Base-by-base conservation (phyloP, 192 early-diverging fungal genomes). In the Coemansia sp. region DNA sequence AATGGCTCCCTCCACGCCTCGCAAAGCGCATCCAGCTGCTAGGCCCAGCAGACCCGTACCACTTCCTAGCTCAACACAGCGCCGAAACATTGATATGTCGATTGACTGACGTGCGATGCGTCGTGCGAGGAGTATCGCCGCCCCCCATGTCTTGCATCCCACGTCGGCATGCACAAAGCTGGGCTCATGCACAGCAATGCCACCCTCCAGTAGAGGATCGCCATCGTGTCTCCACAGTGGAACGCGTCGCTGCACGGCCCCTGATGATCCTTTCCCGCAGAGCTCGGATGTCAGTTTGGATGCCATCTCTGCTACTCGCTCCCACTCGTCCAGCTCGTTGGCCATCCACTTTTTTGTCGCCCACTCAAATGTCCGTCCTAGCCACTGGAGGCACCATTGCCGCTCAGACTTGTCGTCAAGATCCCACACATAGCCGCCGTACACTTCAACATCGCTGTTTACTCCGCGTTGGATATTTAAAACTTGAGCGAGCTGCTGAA, bases 121-220 rank as follows among this genome's bases (percentile, higher is more conserved):
- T 22, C 67, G 65, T 10, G 72, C 55, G 5, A 74, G 59, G 29
- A 74, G 54, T 24, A 68, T 34, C 2, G 72, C 52, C 0, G 72
- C 29, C 16, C 59, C 59, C 72, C 72, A 74, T 10, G 72, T 74
- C 61, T 67, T 46, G 12, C 72, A 68, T 15, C 72, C 72, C 22
- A 74, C 36, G 20, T 74, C 72, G 3, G 72, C 72, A 18, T 74
- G 59, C n/a, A 51, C 67, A 55, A 74, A 74, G 13, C 72, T 68
- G 36, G 57, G 27, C 59, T 74, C 72, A 27, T 63, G 66, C 5
- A 74, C 40, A 34, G 54, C 36, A 52, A 74, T 55, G 11, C 61
- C 72, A 18, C 57, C 57, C 57, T 2, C 5, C 6, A 60, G 57
- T 33, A 60, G 33, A 16, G 57, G 57, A 34, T 60, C 57, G 57